These are phyloP conservation scores for Amoeboradix gromovi DNA, from an alignment of 371 early-diverging fungal species.

Conservation along the genomic window DNA sequence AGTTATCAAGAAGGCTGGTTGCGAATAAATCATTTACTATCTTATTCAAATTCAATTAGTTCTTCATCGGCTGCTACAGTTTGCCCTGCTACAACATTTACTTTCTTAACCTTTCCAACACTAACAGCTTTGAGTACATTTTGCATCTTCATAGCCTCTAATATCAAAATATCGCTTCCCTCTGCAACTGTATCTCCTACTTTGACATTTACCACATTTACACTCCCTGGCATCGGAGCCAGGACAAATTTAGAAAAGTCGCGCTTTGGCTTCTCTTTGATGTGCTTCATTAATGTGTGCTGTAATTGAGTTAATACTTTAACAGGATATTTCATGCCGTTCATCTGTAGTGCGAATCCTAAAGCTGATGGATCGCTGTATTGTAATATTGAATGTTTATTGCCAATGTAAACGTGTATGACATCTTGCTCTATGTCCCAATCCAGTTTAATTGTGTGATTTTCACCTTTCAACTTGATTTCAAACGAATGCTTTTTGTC, in stretches of 20 bases:
- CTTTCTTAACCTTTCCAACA: constrained; percentile 43
- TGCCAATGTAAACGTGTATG: background rate
- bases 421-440: background rate
- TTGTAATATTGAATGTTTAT: constrained; percentile 21
- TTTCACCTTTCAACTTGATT: background rate
- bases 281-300: constrained; percentile 27
- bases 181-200: constrained; percentile 50
- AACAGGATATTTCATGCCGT: constrained; percentile 31
- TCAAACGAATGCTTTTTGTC: background rate
- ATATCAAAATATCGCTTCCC: constrained; percentile 54
- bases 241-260: constrained; percentile 37
- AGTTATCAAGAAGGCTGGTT: too few species aligned
- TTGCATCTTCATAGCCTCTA: constrained; percentile 97
- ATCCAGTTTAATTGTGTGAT: constrained; percentile 15
- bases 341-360: constrained; percentile 46
- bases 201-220: constrained; percentile 49
- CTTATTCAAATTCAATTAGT: constrained; percentile 37
- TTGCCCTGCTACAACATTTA: constrained; percentile 35
- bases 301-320: constrained; percentile 20
- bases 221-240: constrained; percentile 77
- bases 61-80: constrained; percentile 58
- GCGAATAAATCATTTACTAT: too few species aligned
- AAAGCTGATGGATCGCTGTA: constrained; percentile 37
- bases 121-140: constrained; percentile 54
- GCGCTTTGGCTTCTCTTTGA: constrained; percentile 38